phyloP scores from a whole-genome alignment of 2,329 filamentous ascomycete genomes.

The Ophiocordyceps camponoti-rufipedis region DNA sequence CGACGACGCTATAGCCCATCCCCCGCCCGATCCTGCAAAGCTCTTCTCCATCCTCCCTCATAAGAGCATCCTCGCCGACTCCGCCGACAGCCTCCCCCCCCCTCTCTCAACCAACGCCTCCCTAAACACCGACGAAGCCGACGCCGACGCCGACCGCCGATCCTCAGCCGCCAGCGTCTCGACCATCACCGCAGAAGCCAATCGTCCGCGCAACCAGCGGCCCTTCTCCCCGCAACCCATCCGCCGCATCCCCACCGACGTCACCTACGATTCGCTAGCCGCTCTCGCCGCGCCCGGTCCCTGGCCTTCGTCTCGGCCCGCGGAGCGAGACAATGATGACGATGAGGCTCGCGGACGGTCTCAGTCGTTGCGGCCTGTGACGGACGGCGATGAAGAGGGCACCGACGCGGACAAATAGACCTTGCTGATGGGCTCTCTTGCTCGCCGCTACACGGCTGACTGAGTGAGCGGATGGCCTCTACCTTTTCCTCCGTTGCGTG shows the following conservation, averaged over 20 bases:
- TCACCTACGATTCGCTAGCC: conserved; percentile 20
- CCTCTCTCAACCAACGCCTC: conserved; percentile 25
- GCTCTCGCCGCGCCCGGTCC: conserved; percentile 5
- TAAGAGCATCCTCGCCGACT: conserved; percentile 42
- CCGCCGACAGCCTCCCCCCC: conserved; percentile 31
- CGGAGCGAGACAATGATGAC: not conserved
- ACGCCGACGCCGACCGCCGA: conserved; percentile 23
- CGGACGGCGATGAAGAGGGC: not conserved
- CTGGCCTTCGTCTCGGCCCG: not conserved
- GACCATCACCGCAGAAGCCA: not conserved
- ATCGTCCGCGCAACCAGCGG: conserved; percentile 25
- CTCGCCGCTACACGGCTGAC: not conserved
- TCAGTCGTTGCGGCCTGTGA: not conserved
- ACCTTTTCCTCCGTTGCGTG: not conserved
- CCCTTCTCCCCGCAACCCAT: conserved; percentile 43
- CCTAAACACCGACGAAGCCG: conserved; percentile 34
- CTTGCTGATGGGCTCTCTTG: not conserved
- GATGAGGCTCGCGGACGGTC: not conserved
- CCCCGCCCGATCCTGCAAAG: conserved; percentile 17
- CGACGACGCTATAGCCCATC: conserved; percentile 13
- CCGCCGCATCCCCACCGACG: conserved; percentile 20
- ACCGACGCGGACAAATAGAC: conserved; percentile 3
- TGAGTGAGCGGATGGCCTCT: not conserved
- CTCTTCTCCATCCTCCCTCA: conserved; percentile 47
- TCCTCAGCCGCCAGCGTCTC: not conserved